Evolutionary conservation across 352 stramenopile genomes (phyloP).

Genomic region (Pythium brachiatum): DNA sequence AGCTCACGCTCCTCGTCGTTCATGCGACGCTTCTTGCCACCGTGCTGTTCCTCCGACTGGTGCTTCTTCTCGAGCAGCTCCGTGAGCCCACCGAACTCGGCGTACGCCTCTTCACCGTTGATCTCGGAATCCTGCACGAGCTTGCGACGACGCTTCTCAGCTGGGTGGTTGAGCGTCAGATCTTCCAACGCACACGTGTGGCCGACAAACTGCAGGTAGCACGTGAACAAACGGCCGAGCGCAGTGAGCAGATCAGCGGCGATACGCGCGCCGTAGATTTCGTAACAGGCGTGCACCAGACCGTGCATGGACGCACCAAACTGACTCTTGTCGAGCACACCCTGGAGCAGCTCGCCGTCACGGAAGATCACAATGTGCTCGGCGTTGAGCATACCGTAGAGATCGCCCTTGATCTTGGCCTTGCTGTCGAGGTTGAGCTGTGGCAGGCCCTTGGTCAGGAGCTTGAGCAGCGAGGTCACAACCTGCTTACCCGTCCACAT

Average conservation of each 20-base stretch:
- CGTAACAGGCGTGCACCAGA: constrained; percentile 97
- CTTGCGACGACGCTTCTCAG: constrained; percentile 90
- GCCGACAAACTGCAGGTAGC: constrained; percentile 97
- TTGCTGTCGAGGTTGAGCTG: constrained; percentile 94
- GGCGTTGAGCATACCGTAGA: constrained; percentile 92
- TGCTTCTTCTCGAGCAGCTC: constrained; percentile 68
- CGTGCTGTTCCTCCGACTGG: constrained; percentile 31
- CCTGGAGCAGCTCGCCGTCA: constrained; percentile 95
- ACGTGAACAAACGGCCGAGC: constrained; percentile 94
- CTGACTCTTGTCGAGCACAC: constrained; percentile 98
- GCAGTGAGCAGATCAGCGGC: constrained; percentile 81
- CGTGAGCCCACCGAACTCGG: constrained; percentile 76
- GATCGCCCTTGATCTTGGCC: constrained; percentile 94
- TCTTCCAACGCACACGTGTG: constrained; percentile 99
- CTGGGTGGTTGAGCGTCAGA: constrained; percentile 93
- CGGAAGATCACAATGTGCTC: constrained; percentile 97
- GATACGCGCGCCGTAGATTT: constrained; percentile 84
- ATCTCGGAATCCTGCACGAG: constrained; percentile 87
- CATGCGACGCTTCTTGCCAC: constrained; percentile 78
- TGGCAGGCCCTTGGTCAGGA: constrained; percentile 90
- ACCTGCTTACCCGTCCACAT: constrained; percentile 99
- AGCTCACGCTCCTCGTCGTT: constrained; percentile 70
- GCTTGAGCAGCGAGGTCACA: constrained; percentile 95
- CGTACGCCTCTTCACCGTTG: constrained; percentile 79
- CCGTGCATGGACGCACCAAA: constrained; percentile 98